Evolutionary conservation across 2,329 filamentous ascomycete genomes (phyloP).

Genomic region (Trichophyton simii): DNA sequence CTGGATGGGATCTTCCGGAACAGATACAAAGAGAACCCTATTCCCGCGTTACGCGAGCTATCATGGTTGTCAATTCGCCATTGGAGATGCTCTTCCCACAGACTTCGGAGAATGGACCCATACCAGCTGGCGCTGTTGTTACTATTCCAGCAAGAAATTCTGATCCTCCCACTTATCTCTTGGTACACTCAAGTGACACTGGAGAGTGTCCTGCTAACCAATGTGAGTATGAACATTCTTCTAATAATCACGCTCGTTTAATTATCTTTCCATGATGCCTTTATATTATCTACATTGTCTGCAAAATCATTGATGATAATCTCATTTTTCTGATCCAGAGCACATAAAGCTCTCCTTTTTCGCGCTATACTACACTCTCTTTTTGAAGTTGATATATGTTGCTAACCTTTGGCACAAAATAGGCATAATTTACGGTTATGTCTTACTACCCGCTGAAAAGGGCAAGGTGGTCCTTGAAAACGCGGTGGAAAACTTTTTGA

Average conservation of each 20-base stretch:
- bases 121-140: slow-evolving; percentile 52
- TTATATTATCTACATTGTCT: slow-evolving; percentile 99
- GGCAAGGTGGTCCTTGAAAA: slow-evolving; percentile 31
- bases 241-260: slow-evolving; percentile 9
- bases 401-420: slow-evolving; percentile 11
- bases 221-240: slow-evolving; percentile 53
- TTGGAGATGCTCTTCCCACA: slow-evolving; percentile 56
- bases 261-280: slow-evolving; percentile 58
- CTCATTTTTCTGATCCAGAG: neutral
- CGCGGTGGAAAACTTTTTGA: slow-evolving; percentile 32
- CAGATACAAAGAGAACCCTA: slow-evolving; percentile 9
- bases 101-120: slow-evolving; percentile 60
- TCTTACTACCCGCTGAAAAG: slow-evolving; percentile 25
- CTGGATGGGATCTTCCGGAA: slow-evolving; percentile 26
- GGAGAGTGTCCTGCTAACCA: slow-evolving; percentile 81
- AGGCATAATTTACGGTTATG: slow-evolving; percentile 49
- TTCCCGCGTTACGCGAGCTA: slow-evolving; percentile 44
- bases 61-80: slow-evolving; percentile 56
- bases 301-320: slow-evolving; percentile 76
- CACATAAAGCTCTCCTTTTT: neutral
- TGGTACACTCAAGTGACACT: slow-evolving; percentile 77
- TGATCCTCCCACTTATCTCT: slow-evolving; percentile 43
- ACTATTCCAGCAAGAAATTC: slow-evolving; percentile 27
- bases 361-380: neutral
- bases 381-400: slow-evolving; percentile 10